Evolutionary conservation across 2,329 filamentous ascomycete species (phyloP), one percentile per base, ranked within the genome.

Genomic region (Neonectria hederae): DNA sequence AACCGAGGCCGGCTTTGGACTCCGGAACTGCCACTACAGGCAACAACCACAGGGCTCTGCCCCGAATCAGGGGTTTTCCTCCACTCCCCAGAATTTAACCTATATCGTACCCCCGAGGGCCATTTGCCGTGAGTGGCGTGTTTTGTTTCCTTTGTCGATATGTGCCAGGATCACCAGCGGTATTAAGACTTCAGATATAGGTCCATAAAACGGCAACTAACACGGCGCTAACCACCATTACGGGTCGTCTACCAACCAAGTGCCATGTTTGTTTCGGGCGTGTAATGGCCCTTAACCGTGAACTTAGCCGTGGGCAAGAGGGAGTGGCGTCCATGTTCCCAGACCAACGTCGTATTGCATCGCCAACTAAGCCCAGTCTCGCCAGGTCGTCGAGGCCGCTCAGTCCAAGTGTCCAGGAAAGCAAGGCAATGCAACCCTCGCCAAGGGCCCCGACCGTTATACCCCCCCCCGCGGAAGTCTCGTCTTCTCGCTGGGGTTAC

Each of bases 121-220:
- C 43, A 54, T 54, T 51, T 62, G 58, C 56, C 59, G 56, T 43
- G 40, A 45, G 48, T 63, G 64, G 56, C 60, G 52, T 66, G 60
- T 60, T 66, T 56, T 54, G 54, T 63, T 64, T 59, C 59, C 43
- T 60, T 58, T 54, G 61, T 55, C 35, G 21, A 59, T 53, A 63
- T 63, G 59, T 57, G 59, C 63, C 59, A 60, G 51, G 55, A 56
- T 45, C 38, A 51, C 54, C 59, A 65, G 62, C 48, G 67, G 62
- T 65, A 65, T 74, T 72, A 74, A 65, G 43, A 65, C 64, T 63
- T 48, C 59, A 65, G 59, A 72, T 73, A 73, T 73, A 73, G 71
- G 67, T 59, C 64, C 67, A 70, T 74, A 74, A 72, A 59, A 74
- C 68, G 68, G 67, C 63, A 66, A 66, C 48, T 73, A 73, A 70